Conservation (phyloP, 108 stramenopile genomes). For the Nannochloropsis gaditana region DNA sequence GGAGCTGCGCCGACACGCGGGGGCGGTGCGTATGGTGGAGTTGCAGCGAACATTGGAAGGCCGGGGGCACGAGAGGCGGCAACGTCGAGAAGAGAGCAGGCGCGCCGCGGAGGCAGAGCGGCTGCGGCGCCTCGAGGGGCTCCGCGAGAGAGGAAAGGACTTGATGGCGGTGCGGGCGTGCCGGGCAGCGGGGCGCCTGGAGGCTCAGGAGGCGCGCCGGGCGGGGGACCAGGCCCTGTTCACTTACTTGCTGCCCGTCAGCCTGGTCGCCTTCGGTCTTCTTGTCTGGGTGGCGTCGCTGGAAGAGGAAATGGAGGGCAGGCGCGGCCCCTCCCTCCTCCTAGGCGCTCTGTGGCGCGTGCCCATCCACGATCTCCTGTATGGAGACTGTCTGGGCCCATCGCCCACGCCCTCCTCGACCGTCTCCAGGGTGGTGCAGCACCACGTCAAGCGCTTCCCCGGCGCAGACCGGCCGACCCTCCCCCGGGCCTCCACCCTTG, state of each 20-base stretch:
- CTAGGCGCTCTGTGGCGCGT: not conserved
- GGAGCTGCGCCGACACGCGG: not conserved
- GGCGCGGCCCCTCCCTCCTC: not conserved
- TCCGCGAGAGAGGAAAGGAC: not conserved
- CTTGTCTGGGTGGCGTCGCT: not conserved
- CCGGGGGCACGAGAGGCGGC: not conserved
- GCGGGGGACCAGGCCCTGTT: constrained; percentile 11
- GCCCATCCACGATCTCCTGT: not conserved
- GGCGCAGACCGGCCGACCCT: not conserved
- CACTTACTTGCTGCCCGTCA: not conserved
- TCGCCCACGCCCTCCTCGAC: not conserved
- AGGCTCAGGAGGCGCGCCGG: not conserved
- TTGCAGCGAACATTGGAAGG: not conserved
- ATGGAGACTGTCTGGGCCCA: not conserved
- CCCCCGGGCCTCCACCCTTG: not conserved
- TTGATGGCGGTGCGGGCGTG: not conserved
- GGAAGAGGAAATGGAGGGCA: not conserved
- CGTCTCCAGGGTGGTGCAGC: not conserved
- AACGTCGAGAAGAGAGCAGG: not conserved
- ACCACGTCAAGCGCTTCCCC: not conserved
- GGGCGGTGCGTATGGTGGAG: not conserved
- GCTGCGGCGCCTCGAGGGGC: not conserved
- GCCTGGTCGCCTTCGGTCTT: not conserved
- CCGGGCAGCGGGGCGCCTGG: not conserved
- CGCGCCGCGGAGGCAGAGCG: not conserved